phyloP scores from a whole-genome alignment of 2,329 filamentous ascomycete genomes.

The Aspergillus udagawae region DNA sequence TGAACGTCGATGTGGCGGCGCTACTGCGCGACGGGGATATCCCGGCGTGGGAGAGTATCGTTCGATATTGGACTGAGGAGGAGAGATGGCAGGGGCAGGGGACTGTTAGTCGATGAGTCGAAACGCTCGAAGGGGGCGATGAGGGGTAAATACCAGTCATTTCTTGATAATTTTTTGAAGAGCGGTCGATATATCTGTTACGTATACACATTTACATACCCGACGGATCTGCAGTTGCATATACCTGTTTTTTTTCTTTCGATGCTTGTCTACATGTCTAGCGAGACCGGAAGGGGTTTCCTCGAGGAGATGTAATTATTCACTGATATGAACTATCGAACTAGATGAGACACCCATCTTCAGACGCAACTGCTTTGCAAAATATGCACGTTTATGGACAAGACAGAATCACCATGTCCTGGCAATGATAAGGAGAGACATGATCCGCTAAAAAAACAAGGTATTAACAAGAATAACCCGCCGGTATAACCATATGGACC shows the following conservation, averaged over 20 bases:
- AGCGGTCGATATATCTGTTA: neutral
- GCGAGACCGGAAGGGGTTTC: neutral
- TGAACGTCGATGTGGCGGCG: slow-evolving; percentile 48
- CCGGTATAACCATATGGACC: neutral
- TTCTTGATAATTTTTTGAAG: neutral
- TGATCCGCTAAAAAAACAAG: neutral
- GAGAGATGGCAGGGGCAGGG: slow-evolving; percentile 41
- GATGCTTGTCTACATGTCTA: neutral
- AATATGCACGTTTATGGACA: neutral
- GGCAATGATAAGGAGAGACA: neutral
- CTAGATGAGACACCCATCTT: neutral
- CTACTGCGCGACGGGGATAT: slow-evolving; percentile 44
- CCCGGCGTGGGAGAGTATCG: slow-evolving; percentile 43
- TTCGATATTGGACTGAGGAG: slow-evolving; percentile 46
- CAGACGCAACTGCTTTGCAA: neutral
- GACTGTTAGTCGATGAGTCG: neutral
- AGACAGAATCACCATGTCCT: neutral
- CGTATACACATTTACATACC: neutral
- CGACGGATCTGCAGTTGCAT: neutral
- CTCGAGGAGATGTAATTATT: neutral
- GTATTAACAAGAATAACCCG: neutral
- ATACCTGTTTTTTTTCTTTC: neutral
- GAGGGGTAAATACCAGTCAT: neutral
- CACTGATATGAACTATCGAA: neutral
- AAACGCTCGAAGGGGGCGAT: no score